phyloP scores from a whole-genome alignment of 129 eudicot species.

The Pittosporum tobira region DNA sequence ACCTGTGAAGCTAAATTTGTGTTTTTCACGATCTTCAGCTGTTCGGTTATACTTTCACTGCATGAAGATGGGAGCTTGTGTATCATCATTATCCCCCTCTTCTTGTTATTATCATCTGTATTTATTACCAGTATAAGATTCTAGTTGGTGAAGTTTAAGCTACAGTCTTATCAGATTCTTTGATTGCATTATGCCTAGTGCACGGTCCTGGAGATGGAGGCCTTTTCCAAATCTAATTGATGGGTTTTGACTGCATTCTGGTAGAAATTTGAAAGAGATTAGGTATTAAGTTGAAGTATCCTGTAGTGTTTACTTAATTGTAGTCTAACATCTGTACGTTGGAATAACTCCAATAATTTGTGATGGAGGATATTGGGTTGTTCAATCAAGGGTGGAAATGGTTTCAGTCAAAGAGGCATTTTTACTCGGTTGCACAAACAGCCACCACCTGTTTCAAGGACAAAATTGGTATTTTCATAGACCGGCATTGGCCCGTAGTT shows the following conservation, averaged over 20 bases:
- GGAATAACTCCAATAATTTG: slow-evolving; percentile 9
- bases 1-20: slow-evolving; percentile 38
- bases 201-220: no score
- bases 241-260: neutral
- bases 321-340: no score
- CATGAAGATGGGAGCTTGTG: slow-evolving; percentile 25
- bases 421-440: slow-evolving; percentile 33
- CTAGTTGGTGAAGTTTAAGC: neutral
- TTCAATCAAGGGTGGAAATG: slow-evolving; percentile 78
- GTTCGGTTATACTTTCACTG: slow-evolving; percentile 14
- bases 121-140: neutral
- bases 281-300: slow-evolving; percentile 8
- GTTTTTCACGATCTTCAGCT: slow-evolving; percentile 14
- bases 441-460: slow-evolving; percentile 32
- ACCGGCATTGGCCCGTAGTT: slow-evolving; percentile 82
- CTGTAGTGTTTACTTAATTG: no score
- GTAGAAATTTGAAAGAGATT: neutral
- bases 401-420: slow-evolving; percentile 50
- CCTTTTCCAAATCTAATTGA: slow-evolving; percentile 6
- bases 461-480: slow-evolving; percentile 46
- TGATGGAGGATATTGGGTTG: slow-evolving; percentile 86
- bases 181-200: no score
- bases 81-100: slow-evolving; percentile 17
- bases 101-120: neutral
- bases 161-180: neutral